Evolutionary conservation across 192 early-diverging fungal species (phyloP), one percentile per base, ranked within the genome.

Genomic region (Paraglomus brasilianum): DNA sequence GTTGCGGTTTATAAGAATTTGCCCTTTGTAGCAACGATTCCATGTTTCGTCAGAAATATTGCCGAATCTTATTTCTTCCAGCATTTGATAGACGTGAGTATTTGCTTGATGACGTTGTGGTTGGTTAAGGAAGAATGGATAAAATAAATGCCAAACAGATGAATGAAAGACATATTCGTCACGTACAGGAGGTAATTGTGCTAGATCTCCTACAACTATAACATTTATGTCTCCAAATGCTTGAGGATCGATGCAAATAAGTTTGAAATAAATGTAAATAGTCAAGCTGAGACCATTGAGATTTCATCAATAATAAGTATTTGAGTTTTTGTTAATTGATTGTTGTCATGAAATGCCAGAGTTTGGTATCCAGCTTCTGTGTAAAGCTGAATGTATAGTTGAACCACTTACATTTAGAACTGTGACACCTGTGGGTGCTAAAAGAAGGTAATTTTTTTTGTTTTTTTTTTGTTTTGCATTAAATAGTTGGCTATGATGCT

Each of bases 301-400:
- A 64, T 15, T 49, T 64, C 46, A 10, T 64, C 45, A 38, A 64
- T 64, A 24, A 64, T 64, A 15, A 64, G 5, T 36, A 5, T 36
- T 36, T 64, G 5, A 17, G 49, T 48, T 64, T 48, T 40, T 48
- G 0, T 5, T 1, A 64, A 8, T 36, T 46, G 13, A 6, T 8
- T 15, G 1, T 36, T 48, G n/a, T 64, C 24, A 64, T 45, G 15
- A 8, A 48, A 48, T 8, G 14, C 22, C 5, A 64, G 30, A 8
- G 45, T 64, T 48, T 49, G 43, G 14, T 8, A 36, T 2, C 24
- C 14, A 5, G 14, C 4, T 30, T 10, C 14, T 64, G 15, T 48
- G 15, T 9, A 64, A n/a, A 17, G 14, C 10, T 14, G 14, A 63
- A 36, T 63, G 61, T 6, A 63, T 63, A 11, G 61, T 63, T 46